Evolutionary conservation across 208 protist genomes (phyloP), one percentile per base, ranked within the genome.

Genomic region (Acanthamoeba lenticulata): DNA sequence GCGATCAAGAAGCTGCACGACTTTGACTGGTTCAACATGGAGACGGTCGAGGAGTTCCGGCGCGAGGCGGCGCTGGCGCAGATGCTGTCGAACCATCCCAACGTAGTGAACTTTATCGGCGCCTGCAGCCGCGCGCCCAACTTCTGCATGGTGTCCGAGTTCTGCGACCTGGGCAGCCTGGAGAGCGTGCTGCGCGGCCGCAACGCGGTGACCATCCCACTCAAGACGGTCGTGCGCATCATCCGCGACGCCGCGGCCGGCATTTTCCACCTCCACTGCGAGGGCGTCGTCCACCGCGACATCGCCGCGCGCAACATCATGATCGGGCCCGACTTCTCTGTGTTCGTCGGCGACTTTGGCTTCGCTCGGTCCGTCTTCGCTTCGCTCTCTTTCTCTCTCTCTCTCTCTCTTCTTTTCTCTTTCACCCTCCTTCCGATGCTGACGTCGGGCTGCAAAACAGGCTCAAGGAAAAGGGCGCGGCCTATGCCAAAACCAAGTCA

Each of bases 1-100:
- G 72, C 72, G 6, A 83, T 83, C 42, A 83, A 83, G 29, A 83
- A 83, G 42, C 72, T 83, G 72, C 72, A 83, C 72, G 72, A 83
- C 29, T 83, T 83, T 52, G 72, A 83, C n/a, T 83, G 72, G 72
- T 83, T 83, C 72, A 83, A 83, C 42, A 83, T 83, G 72, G 72
- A 83, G 42, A 83, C 72, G 40, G 72, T 83, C 11, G 72, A 83
- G 72, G 72, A 83, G 42, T 83, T 83, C 40, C 19, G 72, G 29
- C 36, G 72, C 15, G 72, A 83, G 9, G 72, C 72, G 4, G 72
- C 72, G 4, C 72, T 83, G 11, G 72, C 72, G 4, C 72, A 83
- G 72, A 9, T 83, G 36, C 72, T 83, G 11, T 83, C 72, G 6
- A 83, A 83, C 40, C 72, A 83, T 38, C 72, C 72, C 27, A 45